Evolutionary conservation across 164 flowering plant genomes (phyloP), one percentile per base, ranked within the genome.

Genomic region (Stephania japonica): DNA sequence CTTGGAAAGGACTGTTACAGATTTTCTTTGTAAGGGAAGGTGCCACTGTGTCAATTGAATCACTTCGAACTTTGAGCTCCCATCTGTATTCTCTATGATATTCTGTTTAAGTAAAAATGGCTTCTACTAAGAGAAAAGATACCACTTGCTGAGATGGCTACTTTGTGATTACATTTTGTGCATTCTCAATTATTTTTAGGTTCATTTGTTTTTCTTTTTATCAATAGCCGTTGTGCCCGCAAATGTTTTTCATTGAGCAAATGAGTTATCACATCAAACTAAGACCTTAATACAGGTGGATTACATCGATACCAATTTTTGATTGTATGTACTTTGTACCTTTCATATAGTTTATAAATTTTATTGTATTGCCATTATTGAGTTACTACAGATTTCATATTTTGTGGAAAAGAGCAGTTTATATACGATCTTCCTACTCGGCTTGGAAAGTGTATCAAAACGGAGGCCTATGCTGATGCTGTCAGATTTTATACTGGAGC

Each of bases 391-490:
- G 63, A 75, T 72, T 83, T 78, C 76, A 43, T 84, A 65, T 83
- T 83, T 53, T 79, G 69, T 86, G 82, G 81, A 77, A 82, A 84
- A 86, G 90, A 78, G 83, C 97, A 96, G 99, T 93, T 96, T 82
- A 93, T 96, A 80, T 93, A 90, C 83, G 98, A 96, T 82, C 87
- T 96, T 78, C 99, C 98, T 70, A 82, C 91, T 77, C 88, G 89
- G 77, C 97, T 96, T 81, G 87, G 81, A 76, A 96, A 93, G 76
- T 96, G 98, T 69, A 92, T 93, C 76, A 90, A 93, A 80, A 77
- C 94, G 75, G 98, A 89, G 86, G 90, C 97, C 68, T 96, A 96
- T 90, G 94, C 90, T 72, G 98, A 93, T 81, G 99, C 99, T 25
- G 94, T 93, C 73, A 88, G 83, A 79, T 91, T 84, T 75, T 96